Evolutionary conservation across 2,329 filamentous ascomycete species (phyloP).

Genomic region (Arthrobotrys pseudoclavata): DNA sequence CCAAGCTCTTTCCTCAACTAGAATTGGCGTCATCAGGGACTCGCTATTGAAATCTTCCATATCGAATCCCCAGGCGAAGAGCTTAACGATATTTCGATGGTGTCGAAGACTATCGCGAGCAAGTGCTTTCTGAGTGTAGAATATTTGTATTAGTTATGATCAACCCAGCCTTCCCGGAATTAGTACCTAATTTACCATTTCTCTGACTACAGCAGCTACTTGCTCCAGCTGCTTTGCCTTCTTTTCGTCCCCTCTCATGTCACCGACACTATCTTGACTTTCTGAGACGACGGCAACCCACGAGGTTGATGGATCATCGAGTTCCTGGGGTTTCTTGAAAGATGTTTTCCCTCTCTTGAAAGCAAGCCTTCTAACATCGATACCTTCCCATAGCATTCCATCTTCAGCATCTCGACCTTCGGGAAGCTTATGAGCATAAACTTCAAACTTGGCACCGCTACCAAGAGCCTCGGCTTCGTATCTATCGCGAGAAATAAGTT

Average conservation of each 20-base stretch:
- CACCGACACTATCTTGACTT: slow-evolving; percentile 45
- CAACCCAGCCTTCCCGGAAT: too few species aligned
- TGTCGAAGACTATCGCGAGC: slow-evolving; percentile 34
- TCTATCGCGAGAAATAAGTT: slow-evolving; percentile 54
- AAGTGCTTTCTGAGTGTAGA: slow-evolving; percentile 39
- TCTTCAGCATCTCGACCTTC: slow-evolving; percentile 32
- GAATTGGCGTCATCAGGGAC: slow-evolving; percentile 49
- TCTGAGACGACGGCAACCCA: slow-evolving; percentile 56
- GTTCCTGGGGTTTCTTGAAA: slow-evolving; percentile 39
- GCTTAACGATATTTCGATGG: slow-evolving; percentile 49
- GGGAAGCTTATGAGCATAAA: slow-evolving; percentile 48
- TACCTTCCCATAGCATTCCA: slow-evolving; percentile 54
- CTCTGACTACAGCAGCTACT: slow-evolving; percentile 45
- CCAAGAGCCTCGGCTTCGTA: slow-evolving; percentile 44
- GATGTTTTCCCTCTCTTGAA: slow-evolving; percentile 52
- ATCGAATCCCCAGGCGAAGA: slow-evolving; percentile 57
- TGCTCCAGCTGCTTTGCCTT: slow-evolving; percentile 53
- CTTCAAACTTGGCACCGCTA: slow-evolving; percentile 52
- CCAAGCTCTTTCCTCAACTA: slow-evolving; percentile 53
- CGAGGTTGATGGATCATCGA: slow-evolving; percentile 49
- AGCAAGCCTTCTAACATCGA: slow-evolving; percentile 45
- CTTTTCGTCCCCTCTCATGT: slow-evolving; percentile 33
- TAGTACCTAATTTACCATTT: slow-evolving; percentile 37
- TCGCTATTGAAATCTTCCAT: slow-evolving; percentile 54
- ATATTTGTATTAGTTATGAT: background rate